Evolutionary conservation across 1,139 yeast genomes (phyloP).

Genomic region (Protomyces pachydermus): DNA sequence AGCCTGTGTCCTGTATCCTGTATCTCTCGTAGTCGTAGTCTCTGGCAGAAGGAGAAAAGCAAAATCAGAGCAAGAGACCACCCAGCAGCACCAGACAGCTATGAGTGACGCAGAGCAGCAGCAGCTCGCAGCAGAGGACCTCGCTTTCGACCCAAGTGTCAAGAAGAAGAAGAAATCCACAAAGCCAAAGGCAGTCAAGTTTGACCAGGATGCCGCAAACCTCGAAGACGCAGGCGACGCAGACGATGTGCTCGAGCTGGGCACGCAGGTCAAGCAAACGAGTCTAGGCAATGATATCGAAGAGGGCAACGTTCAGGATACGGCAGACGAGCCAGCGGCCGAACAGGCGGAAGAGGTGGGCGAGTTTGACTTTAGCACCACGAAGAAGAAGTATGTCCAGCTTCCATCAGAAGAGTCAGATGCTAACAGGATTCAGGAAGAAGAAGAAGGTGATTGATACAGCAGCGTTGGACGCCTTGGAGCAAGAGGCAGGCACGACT

Average conservation of each 20-base stretch:
- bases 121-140: conserved; percentile 27
- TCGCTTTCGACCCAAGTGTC: conserved; percentile 59
- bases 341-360: conserved; percentile 42
- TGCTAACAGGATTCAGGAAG: conserved; percentile 56
- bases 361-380: conserved; percentile 41
- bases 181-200: conserved; percentile 40
- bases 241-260: conserved; percentile 33
- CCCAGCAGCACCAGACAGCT: no score
- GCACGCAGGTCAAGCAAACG: conserved; percentile 27
- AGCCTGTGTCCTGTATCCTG: no score
- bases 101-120: conserved; percentile 23
- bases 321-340: conserved; percentile 37
- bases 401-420: conserved; percentile 46
- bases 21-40: no score
- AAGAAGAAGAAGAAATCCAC: conserved; percentile 81
- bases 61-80: no score
- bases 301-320: conserved; percentile 38
- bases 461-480: conserved; percentile 80
- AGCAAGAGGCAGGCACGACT: conserved; percentile 45
- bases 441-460: conserved; percentile 57
- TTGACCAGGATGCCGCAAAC: conserved; percentile 42
- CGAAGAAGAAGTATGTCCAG: conserved; percentile 45
- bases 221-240: conserved; percentile 40
- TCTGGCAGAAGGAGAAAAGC: no score
- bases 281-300: conserved; percentile 41